Percentiles rank a stretch among this genome's conserved stretches.
These are phyloP conservation scores for Yarrowia divulgata DNA, from an alignment of 805 yeast species.

Conservation along the genomic window DNA sequence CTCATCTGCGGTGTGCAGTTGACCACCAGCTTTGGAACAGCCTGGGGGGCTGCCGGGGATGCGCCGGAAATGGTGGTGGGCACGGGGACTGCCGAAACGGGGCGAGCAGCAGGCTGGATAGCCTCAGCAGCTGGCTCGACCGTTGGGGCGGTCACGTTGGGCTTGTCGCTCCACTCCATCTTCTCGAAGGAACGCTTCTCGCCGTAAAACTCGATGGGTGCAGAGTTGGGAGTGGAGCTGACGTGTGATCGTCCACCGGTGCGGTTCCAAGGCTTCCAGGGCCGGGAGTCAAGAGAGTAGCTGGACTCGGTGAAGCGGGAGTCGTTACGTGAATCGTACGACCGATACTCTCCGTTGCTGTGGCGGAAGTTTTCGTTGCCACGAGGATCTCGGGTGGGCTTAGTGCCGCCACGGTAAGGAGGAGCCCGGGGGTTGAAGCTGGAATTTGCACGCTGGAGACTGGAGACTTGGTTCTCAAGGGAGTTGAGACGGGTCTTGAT, in stretches of 20 bases:
- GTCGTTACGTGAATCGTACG: constrained; percentile 14
- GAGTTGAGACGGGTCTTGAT: constrained; percentile 18
- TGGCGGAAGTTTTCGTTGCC: constrained; percentile 25
- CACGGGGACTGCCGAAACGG: background rate
- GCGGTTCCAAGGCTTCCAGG: constrained; percentile 33
- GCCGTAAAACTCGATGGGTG: constrained; percentile 25
- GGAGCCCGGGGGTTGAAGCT: constrained; percentile 27
- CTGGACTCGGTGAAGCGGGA: constrained; percentile 8
- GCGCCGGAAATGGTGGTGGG: background rate
- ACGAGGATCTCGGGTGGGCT: constrained; percentile 6
- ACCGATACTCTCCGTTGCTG: background rate
- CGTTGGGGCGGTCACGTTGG: background rate
- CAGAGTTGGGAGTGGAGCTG: constrained; percentile 25
- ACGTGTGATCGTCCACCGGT: constrained; percentile 4
- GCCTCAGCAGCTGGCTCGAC: constrained; percentile 7
- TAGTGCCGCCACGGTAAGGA: constrained; percentile 22
- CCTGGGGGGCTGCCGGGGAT: background rate
- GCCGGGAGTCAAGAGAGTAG: constrained; percentile 18
- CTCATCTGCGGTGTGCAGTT: constrained; percentile 22
- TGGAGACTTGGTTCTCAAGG: background rate
- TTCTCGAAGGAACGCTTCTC: constrained; percentile 17
- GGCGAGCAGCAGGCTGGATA: constrained; percentile 12
- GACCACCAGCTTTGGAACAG: constrained; percentile 6
- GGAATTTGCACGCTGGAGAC: constrained; percentile 15
- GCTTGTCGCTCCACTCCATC: constrained; percentile 17